phyloP scores from a whole-genome alignment of 352 stramenopile species.

The Globisporangium splendens region DNA sequence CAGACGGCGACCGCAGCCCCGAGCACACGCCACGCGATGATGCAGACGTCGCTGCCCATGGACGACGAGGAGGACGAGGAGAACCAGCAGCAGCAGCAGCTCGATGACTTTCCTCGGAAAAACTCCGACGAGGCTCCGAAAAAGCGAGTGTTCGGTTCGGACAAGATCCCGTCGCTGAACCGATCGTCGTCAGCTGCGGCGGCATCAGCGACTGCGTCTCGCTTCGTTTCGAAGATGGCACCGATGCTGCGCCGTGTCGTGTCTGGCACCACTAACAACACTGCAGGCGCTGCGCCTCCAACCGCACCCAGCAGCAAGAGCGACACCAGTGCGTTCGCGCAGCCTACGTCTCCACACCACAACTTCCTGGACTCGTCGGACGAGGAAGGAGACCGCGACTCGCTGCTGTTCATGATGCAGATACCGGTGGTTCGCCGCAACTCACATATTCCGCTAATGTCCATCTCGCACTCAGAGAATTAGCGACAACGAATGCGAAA shows the following conservation, averaged over 20 bases:
- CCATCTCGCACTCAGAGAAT: conserved; percentile 23
- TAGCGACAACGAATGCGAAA: conserved; percentile 18
- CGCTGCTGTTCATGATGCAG: conserved; percentile 63
- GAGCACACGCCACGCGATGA: conserved; percentile 11
- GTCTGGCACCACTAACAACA: conserved; percentile 9
- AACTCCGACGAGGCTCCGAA: conserved; percentile 15
- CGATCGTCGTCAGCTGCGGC: conserved; percentile 22
- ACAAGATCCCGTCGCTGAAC: conserved; percentile 13
- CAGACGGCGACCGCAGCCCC: too few species aligned
- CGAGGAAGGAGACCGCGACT: conserved; percentile 45
- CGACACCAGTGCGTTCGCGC: not conserved
- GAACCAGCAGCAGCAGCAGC: conserved; percentile 2
- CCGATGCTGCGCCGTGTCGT: conserved; percentile 35
- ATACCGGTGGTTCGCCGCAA: conserved; percentile 46
- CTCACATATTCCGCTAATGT: conserved; percentile 61
- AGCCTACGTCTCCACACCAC: not conserved
- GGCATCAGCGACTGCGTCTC: conserved; percentile 27
- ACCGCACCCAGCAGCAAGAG: not conserved
- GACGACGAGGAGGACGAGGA: conserved; percentile 9
- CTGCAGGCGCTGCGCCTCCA: not conserved
- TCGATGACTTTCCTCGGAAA: not conserved
- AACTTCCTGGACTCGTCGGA: conserved; percentile 32
- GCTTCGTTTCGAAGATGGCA: conserved; percentile 63
- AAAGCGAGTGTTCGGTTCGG: conserved; percentile 27
- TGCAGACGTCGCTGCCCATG: conserved; percentile 14